A percentile compares a stretch with the other conserved stretches of the same genome.
Evolutionary conservation across 2,329 filamentous ascomycete genomes (phyloP).

Genomic region (Pezicula neosporulosa): DNA sequence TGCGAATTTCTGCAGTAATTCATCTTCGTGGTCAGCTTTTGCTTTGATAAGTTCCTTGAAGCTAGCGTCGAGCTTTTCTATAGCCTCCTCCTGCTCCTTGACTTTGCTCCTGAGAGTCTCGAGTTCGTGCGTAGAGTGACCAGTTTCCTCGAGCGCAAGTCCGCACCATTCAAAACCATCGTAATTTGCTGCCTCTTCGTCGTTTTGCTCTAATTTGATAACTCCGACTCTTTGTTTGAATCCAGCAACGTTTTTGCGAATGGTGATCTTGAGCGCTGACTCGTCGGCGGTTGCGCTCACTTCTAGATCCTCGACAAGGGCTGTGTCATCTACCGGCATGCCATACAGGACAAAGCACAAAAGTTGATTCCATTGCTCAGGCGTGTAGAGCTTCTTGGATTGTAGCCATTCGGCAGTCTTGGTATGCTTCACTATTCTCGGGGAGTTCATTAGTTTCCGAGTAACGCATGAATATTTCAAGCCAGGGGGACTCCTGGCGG

Average conservation of each 20-base stretch:
- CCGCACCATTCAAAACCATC: constrained; percentile 70
- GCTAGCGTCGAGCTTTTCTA: constrained; percentile 57
- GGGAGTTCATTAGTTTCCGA: constrained; percentile 19
- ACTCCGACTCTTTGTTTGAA: constrained; percentile 74
- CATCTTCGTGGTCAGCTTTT: constrained; percentile 64
- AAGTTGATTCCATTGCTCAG: constrained; percentile 65
- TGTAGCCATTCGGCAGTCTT: constrained; percentile 44
- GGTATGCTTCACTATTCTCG: constrained; percentile 51
- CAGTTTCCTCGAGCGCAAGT: constrained; percentile 41
- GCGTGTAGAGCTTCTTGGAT: constrained; percentile 48
- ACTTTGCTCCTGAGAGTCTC: constrained; percentile 34
- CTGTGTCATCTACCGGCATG: constrained; percentile 35
- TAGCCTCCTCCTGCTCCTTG: constrained; percentile 48
- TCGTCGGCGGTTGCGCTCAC: constrained; percentile 53
- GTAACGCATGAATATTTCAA: constrained; percentile 25
- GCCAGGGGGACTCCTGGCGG: constrained; percentile 14
- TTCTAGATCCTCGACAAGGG: constrained; percentile 60
- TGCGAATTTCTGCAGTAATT: constrained; percentile 66
- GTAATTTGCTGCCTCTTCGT: constrained; percentile 49
- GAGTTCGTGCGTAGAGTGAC: constrained; percentile 10
- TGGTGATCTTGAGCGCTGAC: constrained; percentile 53
- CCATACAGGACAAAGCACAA: constrained; percentile 54
- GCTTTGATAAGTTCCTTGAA: constrained; percentile 62
- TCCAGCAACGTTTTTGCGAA: constrained; percentile 63
- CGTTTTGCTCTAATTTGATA: constrained; percentile 52